Evolutionary conservation across 768 basidiomycete species (phyloP), one percentile per base, ranked within the genome.

Genomic region (Leucosporidium creatinivorum): DNA sequence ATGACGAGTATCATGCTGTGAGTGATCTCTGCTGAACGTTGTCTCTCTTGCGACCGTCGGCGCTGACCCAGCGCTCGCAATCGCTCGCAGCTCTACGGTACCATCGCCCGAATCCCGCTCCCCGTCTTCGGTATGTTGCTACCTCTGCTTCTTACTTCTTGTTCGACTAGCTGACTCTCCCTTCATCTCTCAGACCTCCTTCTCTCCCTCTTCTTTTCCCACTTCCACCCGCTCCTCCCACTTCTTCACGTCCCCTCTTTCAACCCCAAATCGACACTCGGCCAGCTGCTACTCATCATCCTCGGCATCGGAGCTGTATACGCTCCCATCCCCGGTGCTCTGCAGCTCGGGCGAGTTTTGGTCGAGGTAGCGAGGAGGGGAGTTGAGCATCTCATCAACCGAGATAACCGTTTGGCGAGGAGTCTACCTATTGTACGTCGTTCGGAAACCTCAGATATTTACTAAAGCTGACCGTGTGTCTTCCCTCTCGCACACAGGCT

Each of bases 301-400:
- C 54, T 63, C 28, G 62, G 62, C 26, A 48, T 63, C 44, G 62
- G 62, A 8, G 52, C 62, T 21, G 26, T 63, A 36, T 63, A 56
- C 44, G 52, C 52, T 21, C 62, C 39, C 3, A 19, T 63, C 19
- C 21, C 62, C 0, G 62, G 54, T 7, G 54, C 52, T 1, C 36
- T 23, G 1, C 54, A 63, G 44, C 39, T 63, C 21, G 62, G 62
- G 1, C 36, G 36, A 0, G 62, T 48, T 0, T 26, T 63, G 1
- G 18, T 63, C 25, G 62, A 63, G 62, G 62, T 63, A 1, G 62
- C 62, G 25, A 15, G 62, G 19, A 21, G 62, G 3, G 62, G 54
- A 1, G 7, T 56, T 2, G 62, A 63, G 44, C 54, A 47, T 4
- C 28, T 63, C 15, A 63, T 54, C 28, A 63, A 63, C 28, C 52